Evolutionary conservation across 2,329 filamentous ascomycete genomes (phyloP).

Genomic region (Neurospora sp.): DNA sequence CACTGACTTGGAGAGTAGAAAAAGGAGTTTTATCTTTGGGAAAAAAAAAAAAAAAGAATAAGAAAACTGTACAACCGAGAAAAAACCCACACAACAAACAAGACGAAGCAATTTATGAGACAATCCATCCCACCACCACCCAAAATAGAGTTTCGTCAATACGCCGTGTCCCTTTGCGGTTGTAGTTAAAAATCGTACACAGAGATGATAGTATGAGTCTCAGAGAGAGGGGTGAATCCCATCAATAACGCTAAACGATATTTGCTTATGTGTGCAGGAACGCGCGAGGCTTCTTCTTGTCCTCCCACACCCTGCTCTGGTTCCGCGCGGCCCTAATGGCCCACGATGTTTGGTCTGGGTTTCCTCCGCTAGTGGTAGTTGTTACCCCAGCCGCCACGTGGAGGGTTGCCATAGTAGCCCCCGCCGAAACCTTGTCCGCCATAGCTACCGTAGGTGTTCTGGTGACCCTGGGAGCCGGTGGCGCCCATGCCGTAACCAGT

Average conservation of each 20-base stretch:
- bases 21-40: not conserved
- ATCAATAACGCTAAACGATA: not conserved
- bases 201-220: not conserved
- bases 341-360: not conserved
- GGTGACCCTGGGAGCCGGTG: constrained; percentile 40
- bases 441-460: constrained; percentile 45
- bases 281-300: not conserved
- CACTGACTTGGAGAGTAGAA: not conserved
- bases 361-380: constrained; percentile 36
- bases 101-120: not conserved
- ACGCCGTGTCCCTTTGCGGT: not conserved
- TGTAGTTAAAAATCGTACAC: constrained; percentile 1
- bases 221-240: not conserved
- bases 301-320: constrained; percentile 1
- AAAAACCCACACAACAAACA: not conserved
- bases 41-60: not conserved
- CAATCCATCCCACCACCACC: not conserved
- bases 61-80: not conserved
- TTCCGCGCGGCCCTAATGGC: not conserved
- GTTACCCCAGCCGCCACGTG: constrained; percentile 44
- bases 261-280: not conserved
- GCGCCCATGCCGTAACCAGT: constrained; percentile 45
- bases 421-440: constrained; percentile 35
- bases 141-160: constrained; percentile 1
- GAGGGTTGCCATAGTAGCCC: constrained; percentile 38